Conservation (phyloP, 306 rosid genomes). For the Delonix regia region DNA sequence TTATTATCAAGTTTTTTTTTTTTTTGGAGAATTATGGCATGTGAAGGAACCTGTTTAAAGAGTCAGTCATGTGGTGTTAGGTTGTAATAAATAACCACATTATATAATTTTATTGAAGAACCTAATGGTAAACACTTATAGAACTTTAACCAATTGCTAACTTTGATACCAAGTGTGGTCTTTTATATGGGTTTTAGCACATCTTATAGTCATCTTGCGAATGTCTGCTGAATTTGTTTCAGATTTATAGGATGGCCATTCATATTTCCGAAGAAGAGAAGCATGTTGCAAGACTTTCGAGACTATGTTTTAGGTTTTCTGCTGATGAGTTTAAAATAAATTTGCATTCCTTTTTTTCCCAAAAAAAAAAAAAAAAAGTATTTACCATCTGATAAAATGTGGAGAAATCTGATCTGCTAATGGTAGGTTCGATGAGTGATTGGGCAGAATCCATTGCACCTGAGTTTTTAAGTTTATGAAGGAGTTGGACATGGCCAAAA, state of each 20-base stretch:
- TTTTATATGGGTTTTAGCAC: background rate
- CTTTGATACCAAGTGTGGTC: background rate
- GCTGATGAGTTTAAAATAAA: background rate
- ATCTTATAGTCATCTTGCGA: background rate
- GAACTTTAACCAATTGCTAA: background rate
- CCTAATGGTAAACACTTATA: background rate
- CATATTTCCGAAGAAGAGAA: constrained; percentile 7
- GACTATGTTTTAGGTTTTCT: background rate
- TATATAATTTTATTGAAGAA: background rate
- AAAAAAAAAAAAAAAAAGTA: background rate
- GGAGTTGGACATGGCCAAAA: background rate
- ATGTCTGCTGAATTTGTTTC: constrained; percentile 5
- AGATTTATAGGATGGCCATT: background rate
- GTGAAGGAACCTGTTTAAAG: background rate
- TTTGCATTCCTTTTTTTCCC: background rate
- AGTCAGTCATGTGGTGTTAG: background rate
- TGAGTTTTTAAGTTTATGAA: background rate
- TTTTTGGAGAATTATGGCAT: background rate
- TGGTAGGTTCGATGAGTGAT: background rate
- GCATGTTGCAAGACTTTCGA: background rate
- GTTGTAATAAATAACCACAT: background rate
- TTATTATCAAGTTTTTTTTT: background rate
- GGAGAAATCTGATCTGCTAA: constrained; percentile 5
- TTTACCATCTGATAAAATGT: background rate
- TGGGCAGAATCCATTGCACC: background rate